Conservation (phyloP, 768 basidiomycete species). For the Naematelia aurantialba region DNA sequence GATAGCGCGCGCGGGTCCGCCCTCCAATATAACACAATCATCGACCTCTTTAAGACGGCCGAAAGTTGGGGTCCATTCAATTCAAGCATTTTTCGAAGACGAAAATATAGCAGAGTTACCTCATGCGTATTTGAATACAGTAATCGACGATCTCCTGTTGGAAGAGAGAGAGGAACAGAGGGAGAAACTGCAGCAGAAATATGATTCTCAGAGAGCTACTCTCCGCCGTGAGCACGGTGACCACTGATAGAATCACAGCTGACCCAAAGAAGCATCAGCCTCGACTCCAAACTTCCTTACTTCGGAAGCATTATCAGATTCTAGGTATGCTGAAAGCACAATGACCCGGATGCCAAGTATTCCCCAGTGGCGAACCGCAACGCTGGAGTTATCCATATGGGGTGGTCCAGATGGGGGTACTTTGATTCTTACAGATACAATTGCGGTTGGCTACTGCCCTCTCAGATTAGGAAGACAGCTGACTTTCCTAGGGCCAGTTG, state of each 20-base stretch:
- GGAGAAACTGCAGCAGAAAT: neutral
- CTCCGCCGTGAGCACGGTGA: slow-evolving; percentile 13
- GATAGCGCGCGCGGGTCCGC: neutral
- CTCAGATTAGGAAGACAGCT: neutral
- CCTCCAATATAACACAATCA: neutral
- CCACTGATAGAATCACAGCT: neutral
- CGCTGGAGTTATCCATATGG: slow-evolving; percentile 1
- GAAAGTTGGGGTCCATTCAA: neutral
- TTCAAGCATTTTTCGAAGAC: neutral
- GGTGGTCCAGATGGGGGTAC: slow-evolving; percentile 1
- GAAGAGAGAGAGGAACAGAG: slow-evolving; percentile 2
- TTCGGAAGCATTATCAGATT: slow-evolving; percentile 1
- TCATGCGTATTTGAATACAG: neutral
- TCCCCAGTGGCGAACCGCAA: neutral
- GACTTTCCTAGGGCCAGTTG: neutral
- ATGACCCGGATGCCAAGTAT: neutral
- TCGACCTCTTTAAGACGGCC: neutral
- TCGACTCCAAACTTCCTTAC: slow-evolving; percentile 13
- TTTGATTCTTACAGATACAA: neutral
- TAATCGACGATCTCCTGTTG: neutral
- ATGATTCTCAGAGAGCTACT: slow-evolving; percentile 16
- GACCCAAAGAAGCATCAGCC: neutral
- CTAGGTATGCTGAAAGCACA: neutral
- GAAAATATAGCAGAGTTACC: neutral
- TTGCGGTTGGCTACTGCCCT: neutral